phyloP scores from a whole-genome alignment of 306 rosid genomes.

The Gastrolobium bilobum region DNA sequence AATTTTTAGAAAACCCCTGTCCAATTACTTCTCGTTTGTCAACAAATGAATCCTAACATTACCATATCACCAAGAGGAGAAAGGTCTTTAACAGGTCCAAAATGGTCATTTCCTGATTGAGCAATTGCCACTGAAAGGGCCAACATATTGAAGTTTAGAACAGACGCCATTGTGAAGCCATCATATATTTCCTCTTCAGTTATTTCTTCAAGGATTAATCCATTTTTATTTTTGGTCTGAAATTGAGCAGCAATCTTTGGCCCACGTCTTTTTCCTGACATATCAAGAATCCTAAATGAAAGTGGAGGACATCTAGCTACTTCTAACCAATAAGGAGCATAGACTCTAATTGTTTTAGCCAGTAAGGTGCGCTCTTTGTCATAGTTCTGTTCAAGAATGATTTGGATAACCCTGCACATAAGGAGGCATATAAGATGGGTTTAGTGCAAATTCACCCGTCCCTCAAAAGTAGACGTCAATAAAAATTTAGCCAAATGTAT shows the following conservation, averaged over 20 bases:
- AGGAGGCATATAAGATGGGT: slow-evolving; percentile 48
- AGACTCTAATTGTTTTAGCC: slow-evolving; percentile 79
- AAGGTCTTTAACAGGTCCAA: slow-evolving; percentile 86
- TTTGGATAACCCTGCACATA: slow-evolving; percentile 86
- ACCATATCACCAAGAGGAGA: slow-evolving; percentile 94
- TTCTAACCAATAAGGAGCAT: slow-evolving; percentile 93
- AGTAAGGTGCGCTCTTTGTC: slow-evolving; percentile 64
- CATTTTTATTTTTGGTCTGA: slow-evolving; percentile 63
- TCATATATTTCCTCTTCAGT: slow-evolving; percentile 86
- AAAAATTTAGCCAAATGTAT: slow-evolving; percentile 33
- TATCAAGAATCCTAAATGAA: slow-evolving; percentile 74
- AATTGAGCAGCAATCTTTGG: slow-evolving; percentile 60
- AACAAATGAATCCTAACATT: slow-evolving; percentile 43
- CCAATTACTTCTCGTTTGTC: slow-evolving; percentile 17
- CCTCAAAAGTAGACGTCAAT: slow-evolving; percentile 32
- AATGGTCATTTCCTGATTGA: slow-evolving; percentile 68
- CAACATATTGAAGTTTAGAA: slow-evolving; percentile 78
- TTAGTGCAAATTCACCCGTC: slow-evolving; percentile 45
- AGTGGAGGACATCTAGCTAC: slow-evolving; percentile 91
- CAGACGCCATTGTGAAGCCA: slow-evolving; percentile 86
- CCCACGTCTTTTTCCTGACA: slow-evolving; percentile 64
- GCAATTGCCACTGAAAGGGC: slow-evolving; percentile 84
- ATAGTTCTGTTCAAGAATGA: slow-evolving; percentile 85
- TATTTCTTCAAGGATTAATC: slow-evolving; percentile 75
- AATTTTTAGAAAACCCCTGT: slow-evolving; percentile 22